Evolutionary conservation across 2,329 filamentous ascomycete species (phyloP).

Genomic region (Colletotrichum cereale): DNA sequence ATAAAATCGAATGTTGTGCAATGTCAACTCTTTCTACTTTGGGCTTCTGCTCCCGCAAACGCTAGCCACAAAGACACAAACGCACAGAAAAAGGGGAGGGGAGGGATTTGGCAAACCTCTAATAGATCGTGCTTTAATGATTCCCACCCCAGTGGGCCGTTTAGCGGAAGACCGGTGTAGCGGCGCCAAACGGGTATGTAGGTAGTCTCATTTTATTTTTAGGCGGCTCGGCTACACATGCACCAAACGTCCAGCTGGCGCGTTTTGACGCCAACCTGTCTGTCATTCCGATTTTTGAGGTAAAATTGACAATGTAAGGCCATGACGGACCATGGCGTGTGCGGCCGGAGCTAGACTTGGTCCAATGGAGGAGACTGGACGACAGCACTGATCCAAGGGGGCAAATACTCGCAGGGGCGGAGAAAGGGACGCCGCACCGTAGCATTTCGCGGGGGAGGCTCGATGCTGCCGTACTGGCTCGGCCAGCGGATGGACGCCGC

Average conservation of each 20-base stretch:
- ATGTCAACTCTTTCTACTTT: neutral
- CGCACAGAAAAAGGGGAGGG: neutral
- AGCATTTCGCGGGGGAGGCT: slow-evolving; percentile 36
- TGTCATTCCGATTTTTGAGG: slow-evolving; percentile 27
- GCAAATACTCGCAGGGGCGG: neutral
- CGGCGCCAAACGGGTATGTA: neutral
- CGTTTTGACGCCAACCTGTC: slow-evolving; percentile 13
- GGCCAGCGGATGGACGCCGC: slow-evolving; percentile 4
- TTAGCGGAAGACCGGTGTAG: slow-evolving; percentile 15
- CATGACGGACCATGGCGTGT: neutral
- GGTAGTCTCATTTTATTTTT: slow-evolving; percentile 28
- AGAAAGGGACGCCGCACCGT: slow-evolving; percentile 19
- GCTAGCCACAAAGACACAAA: neutral
- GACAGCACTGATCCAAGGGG: neutral
- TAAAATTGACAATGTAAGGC: neutral
- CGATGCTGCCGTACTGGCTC: slow-evolving; percentile 12
- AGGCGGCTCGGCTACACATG: neutral
- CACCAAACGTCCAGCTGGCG: neutral
- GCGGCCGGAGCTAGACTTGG: neutral
- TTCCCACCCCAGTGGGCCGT: slow-evolving; percentile 13
- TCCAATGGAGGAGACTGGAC: neutral
- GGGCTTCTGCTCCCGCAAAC: neutral
- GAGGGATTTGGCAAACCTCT: neutral
- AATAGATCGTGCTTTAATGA: slow-evolving; percentile 5
- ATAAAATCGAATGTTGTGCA: neutral